Conservation (phyloP, 768 basidiomycete genomes). For the Phylloporus sp. region DNA sequence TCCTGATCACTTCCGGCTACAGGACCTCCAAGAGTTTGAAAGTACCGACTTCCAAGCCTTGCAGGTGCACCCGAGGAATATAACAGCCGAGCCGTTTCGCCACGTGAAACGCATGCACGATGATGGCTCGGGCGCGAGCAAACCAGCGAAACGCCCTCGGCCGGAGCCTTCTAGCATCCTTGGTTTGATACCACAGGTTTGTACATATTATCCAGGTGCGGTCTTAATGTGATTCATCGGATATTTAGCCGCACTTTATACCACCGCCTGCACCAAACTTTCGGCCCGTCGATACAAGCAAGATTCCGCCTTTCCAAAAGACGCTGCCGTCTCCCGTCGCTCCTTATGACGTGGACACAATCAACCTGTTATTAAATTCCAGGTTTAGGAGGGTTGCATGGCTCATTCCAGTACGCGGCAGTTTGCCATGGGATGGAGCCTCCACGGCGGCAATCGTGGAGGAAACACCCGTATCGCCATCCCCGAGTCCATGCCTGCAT, state of each 20-base stretch:
- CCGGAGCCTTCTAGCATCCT: slow-evolving; percentile 34
- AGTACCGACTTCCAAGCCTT: slow-evolving; percentile 29
- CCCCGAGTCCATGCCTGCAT: slow-evolving; percentile 18
- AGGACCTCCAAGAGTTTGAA: slow-evolving; percentile 42
- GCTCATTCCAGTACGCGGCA: slow-evolving; percentile 55
- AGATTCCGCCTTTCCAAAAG: slow-evolving; percentile 33
- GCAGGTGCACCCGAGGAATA: neutral
- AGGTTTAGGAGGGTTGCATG: slow-evolving; percentile 45
- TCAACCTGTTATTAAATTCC: slow-evolving; percentile 22
- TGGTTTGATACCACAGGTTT: slow-evolving; percentile 43
- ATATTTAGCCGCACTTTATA: slow-evolving; percentile 25
- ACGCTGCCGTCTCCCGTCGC: slow-evolving; percentile 34
- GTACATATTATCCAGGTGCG: slow-evolving; percentile 10
- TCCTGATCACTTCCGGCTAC: slow-evolving; percentile 34
- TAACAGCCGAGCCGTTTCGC: neutral
- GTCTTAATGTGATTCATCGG: slow-evolving; percentile 11
- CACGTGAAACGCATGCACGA: slow-evolving; percentile 10
- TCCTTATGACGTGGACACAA: slow-evolving; percentile 32
- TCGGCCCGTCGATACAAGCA: slow-evolving; percentile 17
- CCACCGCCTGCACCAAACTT: slow-evolving; percentile 13
- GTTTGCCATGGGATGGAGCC: slow-evolving; percentile 43
- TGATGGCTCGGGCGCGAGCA: neutral
- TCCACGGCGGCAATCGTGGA: slow-evolving; percentile 41
- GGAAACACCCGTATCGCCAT: slow-evolving; percentile 10
- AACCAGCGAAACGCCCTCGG: slow-evolving; percentile 31